phyloP scores from a whole-genome alignment of 2,329 filamentous ascomycete genomes.

The Aspergillus oerlinghausenensis region DNA sequence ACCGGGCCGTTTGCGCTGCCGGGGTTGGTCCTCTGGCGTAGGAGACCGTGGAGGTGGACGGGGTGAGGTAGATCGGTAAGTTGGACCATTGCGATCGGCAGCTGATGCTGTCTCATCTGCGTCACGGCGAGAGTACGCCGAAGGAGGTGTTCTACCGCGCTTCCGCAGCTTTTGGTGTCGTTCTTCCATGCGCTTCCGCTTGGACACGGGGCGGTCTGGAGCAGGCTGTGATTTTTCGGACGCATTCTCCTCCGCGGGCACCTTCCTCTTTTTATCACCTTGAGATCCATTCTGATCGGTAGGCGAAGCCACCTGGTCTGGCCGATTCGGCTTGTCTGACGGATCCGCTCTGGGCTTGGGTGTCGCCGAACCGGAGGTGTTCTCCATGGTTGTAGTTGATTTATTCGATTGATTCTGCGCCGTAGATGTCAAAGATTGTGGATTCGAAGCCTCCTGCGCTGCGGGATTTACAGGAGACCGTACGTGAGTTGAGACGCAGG shows the following conservation, averaged over 20 bases:
- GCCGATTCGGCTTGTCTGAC: background rate
- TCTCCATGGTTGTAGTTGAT: background rate
- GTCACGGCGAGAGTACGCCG: slow-evolving; percentile 39
- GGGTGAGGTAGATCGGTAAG: slow-evolving; percentile 38
- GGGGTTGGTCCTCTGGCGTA: slow-evolving; percentile 33
- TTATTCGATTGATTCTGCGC: background rate
- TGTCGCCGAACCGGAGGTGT: background rate
- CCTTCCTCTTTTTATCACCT: slow-evolving; percentile 26
- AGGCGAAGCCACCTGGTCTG: background rate
- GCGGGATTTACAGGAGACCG: background rate
- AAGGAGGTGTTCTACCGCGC: slow-evolving; percentile 34
- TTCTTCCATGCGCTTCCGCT: slow-evolving; percentile 38
- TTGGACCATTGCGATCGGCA: slow-evolving; percentile 21
- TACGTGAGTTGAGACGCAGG: background rate
- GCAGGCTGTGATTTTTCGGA: slow-evolving; percentile 18
- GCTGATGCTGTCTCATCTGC: slow-evolving; percentile 15
- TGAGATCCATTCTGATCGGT: slow-evolving; percentile 13
- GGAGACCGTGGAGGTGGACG: slow-evolving; percentile 38
- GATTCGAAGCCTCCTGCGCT: background rate
- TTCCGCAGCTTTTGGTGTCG: slow-evolving; percentile 34
- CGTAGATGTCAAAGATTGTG: background rate
- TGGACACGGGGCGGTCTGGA: slow-evolving; percentile 27
- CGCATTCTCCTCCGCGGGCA: slow-evolving; percentile 20
- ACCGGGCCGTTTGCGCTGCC: slow-evolving; percentile 44
- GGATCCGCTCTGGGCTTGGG: background rate